These are phyloP conservation scores for Termitomyces sp. DNA, from an alignment of 768 basidiomycete species.

Conservation along the genomic window DNA sequence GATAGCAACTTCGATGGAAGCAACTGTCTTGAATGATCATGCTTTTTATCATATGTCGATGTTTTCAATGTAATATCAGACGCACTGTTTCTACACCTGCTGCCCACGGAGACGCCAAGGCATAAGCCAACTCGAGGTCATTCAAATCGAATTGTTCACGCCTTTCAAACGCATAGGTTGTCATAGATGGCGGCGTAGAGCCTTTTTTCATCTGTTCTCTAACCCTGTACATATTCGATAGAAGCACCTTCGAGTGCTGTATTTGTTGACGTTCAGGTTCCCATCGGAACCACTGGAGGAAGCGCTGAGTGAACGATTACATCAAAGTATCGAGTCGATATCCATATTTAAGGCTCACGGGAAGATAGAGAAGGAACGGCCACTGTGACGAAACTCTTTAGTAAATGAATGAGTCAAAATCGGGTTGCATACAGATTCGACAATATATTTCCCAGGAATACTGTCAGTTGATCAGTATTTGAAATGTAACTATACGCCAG, in stretches of 20 bases:
- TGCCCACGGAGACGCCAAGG: slow-evolving; percentile 35
- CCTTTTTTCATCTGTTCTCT: slow-evolving; percentile 33
- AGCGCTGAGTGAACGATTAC: slow-evolving; percentile 17
- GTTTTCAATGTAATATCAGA: background rate
- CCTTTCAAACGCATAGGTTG: slow-evolving; percentile 29
- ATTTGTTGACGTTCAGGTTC: slow-evolving; percentile 30
- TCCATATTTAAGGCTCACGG: background rate
- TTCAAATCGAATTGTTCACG: slow-evolving; percentile 28
- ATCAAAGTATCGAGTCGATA: background rate
- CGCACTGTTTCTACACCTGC: slow-evolving; percentile 39
- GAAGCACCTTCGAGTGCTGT: slow-evolving; percentile 24
- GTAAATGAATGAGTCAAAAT: background rate
- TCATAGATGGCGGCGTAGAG: slow-evolving; percentile 31
- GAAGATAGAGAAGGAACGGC: slow-evolving; percentile 9
- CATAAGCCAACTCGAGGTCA: slow-evolving; percentile 37
- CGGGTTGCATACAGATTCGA: background rate
- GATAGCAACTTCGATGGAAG: slow-evolving; percentile 1
- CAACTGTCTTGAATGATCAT: background rate
- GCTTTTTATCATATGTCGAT: background rate
- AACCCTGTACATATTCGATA: slow-evolving; percentile 32
- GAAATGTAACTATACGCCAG: background rate
- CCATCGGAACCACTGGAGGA: slow-evolving; percentile 37
- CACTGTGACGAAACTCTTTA: background rate
- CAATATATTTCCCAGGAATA: slow-evolving; percentile 1
- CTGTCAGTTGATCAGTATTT: background rate